A percentile compares a stretch with the other conserved stretches of the same genome.
phyloP scores from a whole-genome alignment of 2,329 filamentous ascomycete genomes.

The Leptographium wingfieldii region DNA sequence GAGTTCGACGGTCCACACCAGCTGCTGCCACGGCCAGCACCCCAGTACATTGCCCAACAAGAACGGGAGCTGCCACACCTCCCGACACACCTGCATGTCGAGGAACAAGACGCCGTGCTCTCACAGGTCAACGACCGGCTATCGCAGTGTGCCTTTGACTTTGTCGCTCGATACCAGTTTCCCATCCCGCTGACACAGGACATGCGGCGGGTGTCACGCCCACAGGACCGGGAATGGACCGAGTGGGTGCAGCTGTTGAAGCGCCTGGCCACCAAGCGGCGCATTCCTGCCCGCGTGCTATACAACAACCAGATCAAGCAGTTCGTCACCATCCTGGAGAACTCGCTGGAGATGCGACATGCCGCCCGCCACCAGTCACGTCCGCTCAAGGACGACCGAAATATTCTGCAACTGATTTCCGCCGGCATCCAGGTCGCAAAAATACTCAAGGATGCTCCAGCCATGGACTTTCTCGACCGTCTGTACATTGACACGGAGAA shows the following conservation, averaged over 20 bases:
- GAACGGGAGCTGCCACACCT: slow-evolving; percentile 71
- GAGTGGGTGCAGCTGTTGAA: slow-evolving; percentile 87
- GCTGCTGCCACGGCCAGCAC: slow-evolving; percentile 59
- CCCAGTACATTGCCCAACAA: slow-evolving; percentile 60
- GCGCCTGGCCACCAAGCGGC: slow-evolving; percentile 70
- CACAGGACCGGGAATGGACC: slow-evolving; percentile 75
- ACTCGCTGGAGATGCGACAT: slow-evolving; percentile 78
- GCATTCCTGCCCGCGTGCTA: slow-evolving; percentile 70
- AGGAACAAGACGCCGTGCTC: slow-evolving; percentile 75
- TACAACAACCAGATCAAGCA: slow-evolving; percentile 90
- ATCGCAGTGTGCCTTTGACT: slow-evolving; percentile 78
- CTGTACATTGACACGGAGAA: slow-evolving; percentile 74
- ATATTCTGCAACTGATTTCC: slow-evolving; percentile 77
- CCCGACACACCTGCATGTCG: slow-evolving; percentile 67
- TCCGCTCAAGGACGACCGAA: slow-evolving; percentile 76
- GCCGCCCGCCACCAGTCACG: slow-evolving; percentile 73
- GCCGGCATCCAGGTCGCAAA: slow-evolving; percentile 80
- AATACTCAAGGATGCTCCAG: slow-evolving; percentile 70
- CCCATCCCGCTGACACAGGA: slow-evolving; percentile 74
- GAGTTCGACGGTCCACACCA: slow-evolving; percentile 85
- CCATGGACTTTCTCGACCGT: slow-evolving; percentile 71
- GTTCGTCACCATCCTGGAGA: slow-evolving; percentile 77
- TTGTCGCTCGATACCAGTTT: slow-evolving; percentile 84
- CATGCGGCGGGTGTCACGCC: slow-evolving; percentile 62
- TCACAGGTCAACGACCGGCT: slow-evolving; percentile 72